Evolutionary conservation across 2,329 filamentous ascomycete species (phyloP).

Genomic region (Fusarium haematococcum): DNA sequence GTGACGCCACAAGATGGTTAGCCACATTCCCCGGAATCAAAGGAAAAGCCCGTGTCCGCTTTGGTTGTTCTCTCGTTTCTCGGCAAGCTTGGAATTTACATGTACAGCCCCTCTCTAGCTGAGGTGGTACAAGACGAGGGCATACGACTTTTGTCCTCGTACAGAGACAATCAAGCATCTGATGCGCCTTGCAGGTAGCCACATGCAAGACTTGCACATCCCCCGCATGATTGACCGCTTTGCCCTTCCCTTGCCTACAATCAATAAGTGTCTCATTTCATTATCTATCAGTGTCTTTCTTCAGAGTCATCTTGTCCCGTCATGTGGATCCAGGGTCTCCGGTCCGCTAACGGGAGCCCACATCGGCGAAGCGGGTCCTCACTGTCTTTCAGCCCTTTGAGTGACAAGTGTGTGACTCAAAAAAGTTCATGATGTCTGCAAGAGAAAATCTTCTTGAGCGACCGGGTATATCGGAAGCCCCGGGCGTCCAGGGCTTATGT

Average conservation of each 20-base stretch:
- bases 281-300: background rate
- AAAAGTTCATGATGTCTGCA: slow-evolving; percentile 1
- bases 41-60: background rate
- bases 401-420: background rate
- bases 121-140: background rate
- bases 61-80: background rate
- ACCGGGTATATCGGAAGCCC: slow-evolving; percentile 1
- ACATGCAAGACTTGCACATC: background rate
- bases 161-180: background rate
- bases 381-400: background rate
- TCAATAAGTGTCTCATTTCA: background rate
- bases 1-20: background rate
- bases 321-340: slow-evolving; percentile 9
- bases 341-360: slow-evolving; percentile 3
- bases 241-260: background rate
- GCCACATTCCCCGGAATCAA: background rate
- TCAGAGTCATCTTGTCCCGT: background rate
- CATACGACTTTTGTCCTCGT: background rate
- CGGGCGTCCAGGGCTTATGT: background rate
- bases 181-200: slow-evolving; percentile 1
- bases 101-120: background rate
- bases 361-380: background rate
- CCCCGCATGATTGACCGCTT: background rate
- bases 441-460: background rate
- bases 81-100: background rate